phyloP scores from a whole-genome alignment of 768 basidiomycete genomes.

The Gelatoporia subvermispora region DNA sequence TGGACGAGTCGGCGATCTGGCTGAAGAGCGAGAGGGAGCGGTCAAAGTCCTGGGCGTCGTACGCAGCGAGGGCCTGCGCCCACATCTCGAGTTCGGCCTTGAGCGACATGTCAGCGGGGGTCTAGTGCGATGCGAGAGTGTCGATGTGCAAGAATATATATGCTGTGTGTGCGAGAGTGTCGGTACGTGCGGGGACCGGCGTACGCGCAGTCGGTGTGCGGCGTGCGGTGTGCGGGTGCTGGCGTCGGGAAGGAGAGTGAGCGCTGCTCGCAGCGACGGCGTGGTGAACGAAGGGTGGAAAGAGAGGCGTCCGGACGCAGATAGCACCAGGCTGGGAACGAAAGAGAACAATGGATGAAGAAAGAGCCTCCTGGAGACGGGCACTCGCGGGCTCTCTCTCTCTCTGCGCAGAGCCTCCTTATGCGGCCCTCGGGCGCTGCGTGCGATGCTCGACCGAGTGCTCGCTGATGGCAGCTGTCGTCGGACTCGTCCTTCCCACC shows the following conservation, averaged over 20 bases:
- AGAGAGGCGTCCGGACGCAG: neutral
- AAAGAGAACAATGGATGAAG: neutral
- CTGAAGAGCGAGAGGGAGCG: conserved; percentile 71
- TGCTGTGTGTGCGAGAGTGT: no score
- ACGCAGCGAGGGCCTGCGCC: conserved; percentile 83
- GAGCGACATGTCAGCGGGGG: conserved; percentile 29
- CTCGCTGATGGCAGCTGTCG: no score
- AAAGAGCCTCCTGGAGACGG: no score
- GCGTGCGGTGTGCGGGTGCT: neutral
- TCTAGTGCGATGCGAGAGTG: neutral
- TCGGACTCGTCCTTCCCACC: no score
- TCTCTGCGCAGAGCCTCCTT: no score
- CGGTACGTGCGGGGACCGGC: neutral
- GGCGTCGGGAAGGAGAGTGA: neutral
- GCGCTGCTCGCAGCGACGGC: neutral
- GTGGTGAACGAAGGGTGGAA: neutral
- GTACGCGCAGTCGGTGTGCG: neutral
- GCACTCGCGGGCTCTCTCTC: no score
- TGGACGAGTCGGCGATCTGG: conserved; percentile 80
- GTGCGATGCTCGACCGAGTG: no score
- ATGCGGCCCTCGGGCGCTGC: no score
- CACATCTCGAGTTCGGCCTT: conserved; percentile 73
- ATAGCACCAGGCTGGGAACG: conserved; percentile 2
- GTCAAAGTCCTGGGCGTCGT: conserved; percentile 81
- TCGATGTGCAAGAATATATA: no score